phyloP scores from a whole-genome alignment of 108 stramenopile genomes.

The Nannochloropsis gaditana region DNA sequence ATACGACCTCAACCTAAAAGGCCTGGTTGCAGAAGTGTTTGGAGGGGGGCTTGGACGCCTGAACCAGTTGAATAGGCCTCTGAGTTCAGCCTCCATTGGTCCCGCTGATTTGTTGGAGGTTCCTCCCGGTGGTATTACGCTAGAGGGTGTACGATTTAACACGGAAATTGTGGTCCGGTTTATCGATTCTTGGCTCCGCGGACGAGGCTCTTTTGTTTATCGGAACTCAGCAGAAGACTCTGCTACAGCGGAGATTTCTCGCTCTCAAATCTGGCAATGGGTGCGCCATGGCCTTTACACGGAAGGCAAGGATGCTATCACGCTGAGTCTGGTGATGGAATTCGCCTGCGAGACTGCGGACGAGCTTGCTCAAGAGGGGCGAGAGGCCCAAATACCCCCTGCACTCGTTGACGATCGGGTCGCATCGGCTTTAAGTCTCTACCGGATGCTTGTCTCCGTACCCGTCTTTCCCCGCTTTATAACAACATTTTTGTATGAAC shows the following conservation, averaged over 20 bases:
- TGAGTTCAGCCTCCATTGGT: neutral
- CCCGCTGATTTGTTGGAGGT: neutral
- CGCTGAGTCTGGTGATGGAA: neutral
- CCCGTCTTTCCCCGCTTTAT: constrained; percentile 3
- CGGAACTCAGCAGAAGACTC: neutral
- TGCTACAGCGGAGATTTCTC: neutral
- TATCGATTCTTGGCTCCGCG: constrained; percentile 8
- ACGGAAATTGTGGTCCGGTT: neutral
- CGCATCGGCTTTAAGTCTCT: neutral
- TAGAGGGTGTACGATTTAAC: neutral
- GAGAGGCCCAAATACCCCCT: neutral
- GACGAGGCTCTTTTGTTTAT: neutral
- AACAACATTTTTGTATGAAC: neutral
- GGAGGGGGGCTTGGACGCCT: neutral
- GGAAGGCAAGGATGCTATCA: neutral
- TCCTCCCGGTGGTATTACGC: neutral
- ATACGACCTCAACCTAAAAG: neutral
- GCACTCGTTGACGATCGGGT: neutral
- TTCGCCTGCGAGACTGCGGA: neutral
- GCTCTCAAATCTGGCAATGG: constrained; percentile 6
- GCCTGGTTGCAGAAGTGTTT: neutral
- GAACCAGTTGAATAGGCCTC: neutral
- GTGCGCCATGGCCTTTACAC: neutral
- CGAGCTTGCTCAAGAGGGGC: neutral
- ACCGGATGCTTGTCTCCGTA: neutral